Percentiles rank a stretch among this genome's conserved stretches.
phyloP scores from a whole-genome alignment of 768 basidiomycete genomes.

The Hemileccinum impolitum region DNA sequence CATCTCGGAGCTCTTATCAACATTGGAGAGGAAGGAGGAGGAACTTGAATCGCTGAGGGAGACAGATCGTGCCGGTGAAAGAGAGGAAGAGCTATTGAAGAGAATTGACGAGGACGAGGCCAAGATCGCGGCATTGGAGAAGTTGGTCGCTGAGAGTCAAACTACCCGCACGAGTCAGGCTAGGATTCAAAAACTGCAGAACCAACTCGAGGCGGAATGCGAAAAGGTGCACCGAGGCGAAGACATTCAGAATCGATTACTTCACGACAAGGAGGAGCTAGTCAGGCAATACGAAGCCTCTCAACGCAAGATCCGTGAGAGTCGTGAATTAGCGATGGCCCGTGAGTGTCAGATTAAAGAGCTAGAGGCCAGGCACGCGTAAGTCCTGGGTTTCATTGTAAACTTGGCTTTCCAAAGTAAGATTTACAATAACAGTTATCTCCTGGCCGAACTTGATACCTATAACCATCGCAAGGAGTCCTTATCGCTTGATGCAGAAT shows the following conservation, averaged over 20 bases:
- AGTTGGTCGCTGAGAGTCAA: slow-evolving; percentile 41
- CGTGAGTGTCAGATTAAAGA: slow-evolving; percentile 25
- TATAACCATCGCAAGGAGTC: background rate
- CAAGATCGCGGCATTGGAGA: slow-evolving; percentile 58
- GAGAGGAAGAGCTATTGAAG: slow-evolving; percentile 60
- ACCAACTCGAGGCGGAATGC: slow-evolving; percentile 41
- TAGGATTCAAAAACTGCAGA: slow-evolving; percentile 40
- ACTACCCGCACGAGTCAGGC: slow-evolving; percentile 29
- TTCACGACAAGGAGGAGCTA: slow-evolving; percentile 52
- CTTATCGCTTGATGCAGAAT: background rate
- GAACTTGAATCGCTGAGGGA: slow-evolving; percentile 49
- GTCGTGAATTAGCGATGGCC: slow-evolving; percentile 18
- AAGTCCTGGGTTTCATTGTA: slow-evolving; percentile 8
- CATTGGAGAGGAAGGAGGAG: slow-evolving; percentile 55
- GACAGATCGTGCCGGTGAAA: slow-evolving; percentile 37
- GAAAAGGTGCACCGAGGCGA: slow-evolving; percentile 40
- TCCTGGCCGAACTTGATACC: slow-evolving; percentile 18
- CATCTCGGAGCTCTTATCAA: slow-evolving; percentile 40
- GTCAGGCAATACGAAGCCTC: slow-evolving; percentile 41
- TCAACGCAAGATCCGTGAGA: slow-evolving; percentile 30
- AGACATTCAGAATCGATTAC: slow-evolving; percentile 42
- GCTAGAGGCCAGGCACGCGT: slow-evolving; percentile 27
- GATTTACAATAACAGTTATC: slow-evolving; percentile 12
- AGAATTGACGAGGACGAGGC: slow-evolving; percentile 73
- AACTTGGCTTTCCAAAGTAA: background rate